Evolutionary conservation across 257 asterid genomes (phyloP).

Genomic region (Lavandula angustifolia): DNA sequence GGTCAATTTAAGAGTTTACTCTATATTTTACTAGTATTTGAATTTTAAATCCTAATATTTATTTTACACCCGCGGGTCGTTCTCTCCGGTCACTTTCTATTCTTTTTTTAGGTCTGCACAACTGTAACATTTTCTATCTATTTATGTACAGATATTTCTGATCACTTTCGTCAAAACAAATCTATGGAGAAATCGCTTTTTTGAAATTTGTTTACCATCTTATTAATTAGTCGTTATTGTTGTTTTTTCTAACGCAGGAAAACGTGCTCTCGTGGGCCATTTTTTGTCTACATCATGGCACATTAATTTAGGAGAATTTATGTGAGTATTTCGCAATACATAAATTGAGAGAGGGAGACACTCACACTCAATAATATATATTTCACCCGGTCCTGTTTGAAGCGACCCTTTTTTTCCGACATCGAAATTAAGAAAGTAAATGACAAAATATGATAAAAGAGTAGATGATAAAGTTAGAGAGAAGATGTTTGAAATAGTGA

Average conservation of each 20-base stretch:
- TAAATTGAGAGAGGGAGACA: too few relatives aligned
- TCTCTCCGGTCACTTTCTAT: neutral
- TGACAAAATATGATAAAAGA: too few relatives aligned
- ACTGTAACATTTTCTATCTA: neutral
- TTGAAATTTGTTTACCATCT: constrained; percentile 16
- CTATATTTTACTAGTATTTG: too few relatives aligned
- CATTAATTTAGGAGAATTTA: neutral
- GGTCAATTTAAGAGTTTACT: too few relatives aligned
- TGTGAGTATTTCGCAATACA: neutral
- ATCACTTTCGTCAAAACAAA: constrained; percentile 30
- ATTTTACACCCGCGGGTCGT: neutral
- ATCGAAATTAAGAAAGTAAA: too few relatives aligned
- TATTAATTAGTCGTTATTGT: constrained; percentile 14
- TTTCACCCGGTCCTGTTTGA: too few relatives aligned
- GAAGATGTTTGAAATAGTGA: too few relatives aligned
- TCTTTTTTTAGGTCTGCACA: neutral
- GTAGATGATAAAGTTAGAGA: too few relatives aligned
- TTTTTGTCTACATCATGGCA: neutral
- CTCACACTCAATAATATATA: too few relatives aligned
- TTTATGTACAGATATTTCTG: neutral
- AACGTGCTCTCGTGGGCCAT: constrained; percentile 24
- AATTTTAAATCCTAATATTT: too few relatives aligned
- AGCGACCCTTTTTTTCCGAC: too few relatives aligned
- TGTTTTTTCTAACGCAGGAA: constrained; percentile 7
- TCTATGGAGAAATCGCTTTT: constrained; percentile 23